A percentile compares a stretch with the other conserved stretches of the same genome.
Conservation (phyloP, 139 green algal genomes). For the Haematococcus lacustris region DNA sequence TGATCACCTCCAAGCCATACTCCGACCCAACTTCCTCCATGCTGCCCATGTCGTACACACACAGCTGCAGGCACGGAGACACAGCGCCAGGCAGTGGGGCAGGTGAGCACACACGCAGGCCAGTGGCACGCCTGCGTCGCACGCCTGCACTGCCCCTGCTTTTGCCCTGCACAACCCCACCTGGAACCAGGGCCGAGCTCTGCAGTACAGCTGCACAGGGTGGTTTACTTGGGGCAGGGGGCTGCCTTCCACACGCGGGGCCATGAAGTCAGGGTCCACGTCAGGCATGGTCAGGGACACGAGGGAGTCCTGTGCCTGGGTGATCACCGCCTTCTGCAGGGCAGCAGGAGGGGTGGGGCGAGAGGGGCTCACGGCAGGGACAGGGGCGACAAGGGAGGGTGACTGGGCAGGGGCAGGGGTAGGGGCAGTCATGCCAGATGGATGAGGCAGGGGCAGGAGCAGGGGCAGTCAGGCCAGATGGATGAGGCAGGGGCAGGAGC, state of each 20-base stretch:
- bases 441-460: too few relatives aligned
- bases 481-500: too few relatives aligned
- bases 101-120: too few relatives aligned
- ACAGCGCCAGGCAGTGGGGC: too few relatives aligned
- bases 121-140: too few relatives aligned
- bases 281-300: conserved; percentile 24
- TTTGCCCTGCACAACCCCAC: background rate
- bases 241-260: conserved; percentile 11
- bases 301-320: conserved; percentile 23
- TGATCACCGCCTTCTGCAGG: conserved; percentile 22
- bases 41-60: conserved; percentile 28
- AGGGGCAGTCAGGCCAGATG: too few relatives aligned
- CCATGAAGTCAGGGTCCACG: conserved; percentile 16
- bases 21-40: conserved; percentile 21
- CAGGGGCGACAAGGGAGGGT: too few relatives aligned
- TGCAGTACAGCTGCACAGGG: conserved; percentile 40
- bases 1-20: conserved; percentile 12
- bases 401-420: too few relatives aligned
- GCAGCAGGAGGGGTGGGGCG: too few relatives aligned
- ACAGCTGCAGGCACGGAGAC: too few relatives aligned
- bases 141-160: background rate
- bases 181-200: conserved; percentile 32
- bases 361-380: too few relatives aligned
- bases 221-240: conserved; percentile 3
- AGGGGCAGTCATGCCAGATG: too few relatives aligned